Base-by-base conservation (phyloP, 2,329 filamentous ascomycete genomes). In the Penicillium sp. region DNA sequence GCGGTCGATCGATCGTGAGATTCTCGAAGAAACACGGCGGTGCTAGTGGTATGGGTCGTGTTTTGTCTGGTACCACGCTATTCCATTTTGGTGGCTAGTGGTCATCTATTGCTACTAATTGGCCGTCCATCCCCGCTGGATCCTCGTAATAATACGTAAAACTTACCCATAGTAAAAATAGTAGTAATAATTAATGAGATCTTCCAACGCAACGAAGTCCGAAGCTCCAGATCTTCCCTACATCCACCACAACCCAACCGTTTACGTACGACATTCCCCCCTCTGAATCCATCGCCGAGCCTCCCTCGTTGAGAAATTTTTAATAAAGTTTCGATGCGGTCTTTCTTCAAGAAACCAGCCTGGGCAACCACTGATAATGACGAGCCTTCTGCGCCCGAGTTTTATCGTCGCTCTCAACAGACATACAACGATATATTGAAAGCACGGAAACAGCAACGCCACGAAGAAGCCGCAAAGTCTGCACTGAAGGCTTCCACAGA, bases 301-400 rank as follows among this genome's bases (percentile, higher is more conserved):
- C 14, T 8, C 8, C 6, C 23, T 9, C 16, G 12, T 35, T 18
- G 11, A 16, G 28, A 11, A 21, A 3, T 1, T 11, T 21, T 23
- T 18, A 42, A 20, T 8, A n/a, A 26, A 18, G 8, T 16, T 51
- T 30, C 45, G 9, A 73, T 72, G 72, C 74, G 75, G 40, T 77
- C 77, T 0, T 74, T 83, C 18, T 85, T 85, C 71, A 83, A 80
- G 51, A 82, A 80, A 61, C 77, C 81, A 47, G 69, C 74, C 21
- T 81, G 79, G 77, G 76, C 79, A n/a, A 69, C 66, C 24, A 66
- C 71, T 23, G 65, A 65, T 28, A 71, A 75, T 58, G 66, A 75
- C 58, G 66, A 71, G 24, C 59, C 61, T n/a, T 63, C 69, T 26
- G 62, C 64, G 9, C 42, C 70, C 12, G 74, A 78, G 11, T 77